Evolutionary conservation across 179 eudicot species (phyloP).

Genomic region (Spinacia oleracea): DNA sequence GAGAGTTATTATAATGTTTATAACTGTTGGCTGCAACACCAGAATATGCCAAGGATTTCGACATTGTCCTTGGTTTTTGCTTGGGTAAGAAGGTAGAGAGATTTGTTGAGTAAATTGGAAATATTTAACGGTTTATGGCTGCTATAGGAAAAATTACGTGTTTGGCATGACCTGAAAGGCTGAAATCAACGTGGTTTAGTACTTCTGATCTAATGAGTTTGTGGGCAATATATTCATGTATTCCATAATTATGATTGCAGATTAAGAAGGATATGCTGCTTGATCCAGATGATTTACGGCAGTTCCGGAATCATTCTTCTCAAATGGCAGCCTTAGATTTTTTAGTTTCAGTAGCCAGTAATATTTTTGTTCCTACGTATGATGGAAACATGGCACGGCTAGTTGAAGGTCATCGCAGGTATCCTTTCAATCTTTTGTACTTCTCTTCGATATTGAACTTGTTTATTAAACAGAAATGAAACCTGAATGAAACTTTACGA

Average conservation of each 20-base stretch:
- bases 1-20: background rate
- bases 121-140: background rate
- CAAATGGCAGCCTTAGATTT: constrained; percentile 99
- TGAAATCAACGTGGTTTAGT: background rate
- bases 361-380: constrained; percentile 77
- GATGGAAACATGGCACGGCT: constrained; percentile 98
- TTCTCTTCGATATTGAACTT: background rate
- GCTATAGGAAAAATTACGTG: background rate
- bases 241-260: constrained; percentile 38
- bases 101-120: background rate
- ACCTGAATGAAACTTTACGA: background rate
- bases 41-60: background rate
- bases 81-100: background rate
- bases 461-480: background rate
- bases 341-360: constrained; percentile 88
- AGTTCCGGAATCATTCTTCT: constrained; percentile 94
- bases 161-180: background rate
- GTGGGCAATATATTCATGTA: background rate
- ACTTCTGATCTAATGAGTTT: background rate
- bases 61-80: background rate
- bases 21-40: background rate
- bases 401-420: constrained; percentile 99
- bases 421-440: constrained; percentile 15
- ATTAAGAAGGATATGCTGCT: constrained; percentile 88
- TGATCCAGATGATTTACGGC: constrained; percentile 66